Evolutionary conservation across 306 rosid species (phyloP), one percentile per base, ranked within the genome.

Genomic region (Parietaria judaica): DNA sequence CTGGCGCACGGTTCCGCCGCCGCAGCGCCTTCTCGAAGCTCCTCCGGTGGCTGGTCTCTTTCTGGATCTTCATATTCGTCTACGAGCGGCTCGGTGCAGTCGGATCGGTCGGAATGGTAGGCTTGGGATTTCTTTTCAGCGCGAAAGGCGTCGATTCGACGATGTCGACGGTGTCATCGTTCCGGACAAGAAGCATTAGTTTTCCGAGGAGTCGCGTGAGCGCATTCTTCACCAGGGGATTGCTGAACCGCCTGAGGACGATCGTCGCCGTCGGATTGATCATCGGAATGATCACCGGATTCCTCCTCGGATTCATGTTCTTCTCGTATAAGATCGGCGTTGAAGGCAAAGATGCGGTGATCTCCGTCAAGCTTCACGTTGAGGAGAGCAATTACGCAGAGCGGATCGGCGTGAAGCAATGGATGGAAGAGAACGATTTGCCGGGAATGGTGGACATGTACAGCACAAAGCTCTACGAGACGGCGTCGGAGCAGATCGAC

Each of bases 341-440:
- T 46, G 99, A 92, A 77, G 96, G 96, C 34, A 88, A 88, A 76
- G 95, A 92, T 41, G 99, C 99, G 0, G 87, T 92, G 64, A 85
- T 88, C 68, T 84, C 94, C 0, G 64, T 92, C 81, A 92, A 92
- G 55, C 16, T 69, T 5, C 96, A 82, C 44, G 96, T 92, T 8
- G 94, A 92, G 58, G 76, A 83, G 82, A 82, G 79, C 57, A 92
- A 88, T 75, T 92, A 92, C 66, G 85, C 88, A 1, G 99, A 92
- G 84, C 87, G 63, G 65, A 72, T 92, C 37, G 95, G 99, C 46
- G 70, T 88, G 3, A 84, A 74, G 84, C 66, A 86, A 69, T 92
- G 99, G 99, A 86, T 92, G 94, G 96, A 88, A 12, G 99, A 92
- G 78, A 86, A 88, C 77, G 96, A 92, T 71, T 77, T 92, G 70